These are phyloP conservation scores for Lactarius akahatsu DNA, from an alignment of 768 basidiomycete genomes.

Conservation along the genomic window DNA sequence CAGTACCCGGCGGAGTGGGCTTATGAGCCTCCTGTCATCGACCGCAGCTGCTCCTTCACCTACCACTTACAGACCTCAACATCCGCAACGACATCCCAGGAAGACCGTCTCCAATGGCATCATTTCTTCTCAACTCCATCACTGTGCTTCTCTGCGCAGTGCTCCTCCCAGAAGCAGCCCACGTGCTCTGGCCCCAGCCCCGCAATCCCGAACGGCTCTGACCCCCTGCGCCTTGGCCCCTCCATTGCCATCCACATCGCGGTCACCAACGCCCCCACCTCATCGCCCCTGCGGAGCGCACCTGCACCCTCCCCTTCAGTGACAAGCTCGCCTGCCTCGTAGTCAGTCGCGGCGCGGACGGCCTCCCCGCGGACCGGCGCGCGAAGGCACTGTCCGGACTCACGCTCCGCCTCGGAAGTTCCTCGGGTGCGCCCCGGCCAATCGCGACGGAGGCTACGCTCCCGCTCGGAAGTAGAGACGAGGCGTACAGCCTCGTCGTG, in stretches of 20 bases:
- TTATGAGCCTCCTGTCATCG: constrained; percentile 17
- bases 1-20: background rate
- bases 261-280: constrained; percentile 54
- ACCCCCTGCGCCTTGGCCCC: constrained; percentile 42
- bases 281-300: constrained; percentile 50
- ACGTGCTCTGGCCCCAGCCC: constrained; percentile 42
- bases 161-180: constrained; percentile 27
- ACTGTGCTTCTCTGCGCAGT: constrained; percentile 22
- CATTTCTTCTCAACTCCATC: background rate
- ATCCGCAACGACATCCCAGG: background rate
- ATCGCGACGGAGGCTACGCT: constrained; percentile 38
- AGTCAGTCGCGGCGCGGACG: constrained; percentile 56
- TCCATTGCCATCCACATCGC: constrained; percentile 51
- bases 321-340: constrained; percentile 62
- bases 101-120: background rate
- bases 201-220: constrained; percentile 34
- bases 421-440: constrained; percentile 24
- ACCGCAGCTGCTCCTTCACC: background rate
- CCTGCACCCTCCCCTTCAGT: constrained; percentile 38
- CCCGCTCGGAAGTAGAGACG: constrained; percentile 41
- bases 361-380: constrained; percentile 39
- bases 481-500: constrained; percentile 45
- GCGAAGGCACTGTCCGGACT: constrained; percentile 48
- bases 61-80: background rate
- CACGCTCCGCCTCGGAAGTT: constrained; percentile 35